Percentiles rank a stretch among this genome's conserved stretches.
phyloP scores from a whole-genome alignment of 1,284 basidiomycete genomes.

The Papiliotrema terrestris region DNA sequence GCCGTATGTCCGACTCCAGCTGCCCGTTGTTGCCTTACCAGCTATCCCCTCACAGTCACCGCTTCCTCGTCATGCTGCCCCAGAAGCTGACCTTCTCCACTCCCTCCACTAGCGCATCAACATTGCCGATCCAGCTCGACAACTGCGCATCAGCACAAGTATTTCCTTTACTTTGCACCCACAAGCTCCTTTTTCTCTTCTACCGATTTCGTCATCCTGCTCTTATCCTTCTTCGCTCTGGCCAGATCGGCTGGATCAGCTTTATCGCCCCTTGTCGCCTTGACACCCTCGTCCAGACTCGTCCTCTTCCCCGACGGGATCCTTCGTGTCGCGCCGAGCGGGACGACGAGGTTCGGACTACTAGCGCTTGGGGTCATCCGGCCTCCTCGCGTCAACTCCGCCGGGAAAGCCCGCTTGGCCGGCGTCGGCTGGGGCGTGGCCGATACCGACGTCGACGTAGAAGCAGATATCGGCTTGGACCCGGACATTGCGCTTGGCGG shows the following conservation, averaged over 20 bases:
- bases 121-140: slow-evolving; percentile 76
- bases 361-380: slow-evolving; percentile 19
- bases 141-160: slow-evolving; percentile 42
- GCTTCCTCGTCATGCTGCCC: slow-evolving; percentile 50
- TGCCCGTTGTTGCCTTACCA: too few species aligned
- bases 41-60: too few species aligned
- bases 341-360: slow-evolving; percentile 16
- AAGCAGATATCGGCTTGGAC: background rate
- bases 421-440: slow-evolving; percentile 2
- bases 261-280: background rate
- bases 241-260: background rate
- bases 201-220: slow-evolving; percentile 49
- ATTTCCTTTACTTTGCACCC: slow-evolving; percentile 7
- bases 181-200: slow-evolving; percentile 76
- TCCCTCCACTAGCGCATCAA: slow-evolving; percentile 78
- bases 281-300: background rate
- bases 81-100: slow-evolving; percentile 78
- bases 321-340: slow-evolving; percentile 20
- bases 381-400: slow-evolving; percentile 35
- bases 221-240: background rate
- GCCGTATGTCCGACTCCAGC: too few species aligned
- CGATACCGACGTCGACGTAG: background rate
- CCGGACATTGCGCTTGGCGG: background rate
- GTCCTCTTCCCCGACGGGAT: slow-evolving; percentile 14
- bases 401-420: slow-evolving; percentile 30